A percentile compares a stretch with the other conserved stretches of the same genome.
These are phyloP conservation scores for Parmales sp. DNA, from an alignment of 108 stramenopile genomes.

Conservation along the genomic window DNA sequence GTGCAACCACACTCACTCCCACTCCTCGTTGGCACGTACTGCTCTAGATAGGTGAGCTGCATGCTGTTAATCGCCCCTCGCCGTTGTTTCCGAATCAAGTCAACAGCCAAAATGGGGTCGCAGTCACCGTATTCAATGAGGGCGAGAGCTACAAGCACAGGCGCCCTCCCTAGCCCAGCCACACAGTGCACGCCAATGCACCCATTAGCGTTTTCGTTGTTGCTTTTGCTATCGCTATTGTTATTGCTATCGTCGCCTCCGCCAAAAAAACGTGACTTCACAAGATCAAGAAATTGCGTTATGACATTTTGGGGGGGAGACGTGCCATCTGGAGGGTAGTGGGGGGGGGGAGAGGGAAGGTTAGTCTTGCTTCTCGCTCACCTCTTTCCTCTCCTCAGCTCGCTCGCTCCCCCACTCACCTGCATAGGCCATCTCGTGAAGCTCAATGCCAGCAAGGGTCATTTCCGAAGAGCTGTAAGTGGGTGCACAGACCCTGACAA, in stretches of 20 bases:
- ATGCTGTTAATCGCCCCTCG: constrained; percentile 92
- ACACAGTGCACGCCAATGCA: constrained; percentile 96
- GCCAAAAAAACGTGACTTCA: too few species aligned
- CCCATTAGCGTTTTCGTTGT: background rate
- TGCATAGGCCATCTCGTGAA: constrained; percentile 88
- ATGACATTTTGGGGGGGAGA: background rate
- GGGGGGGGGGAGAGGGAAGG: too few species aligned
- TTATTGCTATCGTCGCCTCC: too few species aligned
- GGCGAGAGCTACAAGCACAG: constrained; percentile 93
- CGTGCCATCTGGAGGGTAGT: too few species aligned
- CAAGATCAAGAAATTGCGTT: background rate
- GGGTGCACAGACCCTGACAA: constrained; percentile 87
- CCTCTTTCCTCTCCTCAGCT: too few species aligned
- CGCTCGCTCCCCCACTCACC: too few species aligned
- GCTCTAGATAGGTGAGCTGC: constrained; percentile 84
- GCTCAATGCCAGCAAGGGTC: constrained; percentile 63
- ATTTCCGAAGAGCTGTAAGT: constrained; percentile 72
- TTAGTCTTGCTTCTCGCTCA: too few species aligned
- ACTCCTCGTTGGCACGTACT: constrained; percentile 43
- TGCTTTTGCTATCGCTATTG: background rate
- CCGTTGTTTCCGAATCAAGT: constrained; percentile 72
- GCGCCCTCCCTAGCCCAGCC: constrained; percentile 92
- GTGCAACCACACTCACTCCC: background rate
- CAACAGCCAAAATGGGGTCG: constrained; percentile 86
- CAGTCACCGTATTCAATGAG: constrained; percentile 81